Percentiles rank a stretch among this genome's conserved stretches.
These are phyloP conservation scores for Diaporthe citri DNA, from an alignment of 2,329 filamentous ascomycete species.

Conservation along the genomic window DNA sequence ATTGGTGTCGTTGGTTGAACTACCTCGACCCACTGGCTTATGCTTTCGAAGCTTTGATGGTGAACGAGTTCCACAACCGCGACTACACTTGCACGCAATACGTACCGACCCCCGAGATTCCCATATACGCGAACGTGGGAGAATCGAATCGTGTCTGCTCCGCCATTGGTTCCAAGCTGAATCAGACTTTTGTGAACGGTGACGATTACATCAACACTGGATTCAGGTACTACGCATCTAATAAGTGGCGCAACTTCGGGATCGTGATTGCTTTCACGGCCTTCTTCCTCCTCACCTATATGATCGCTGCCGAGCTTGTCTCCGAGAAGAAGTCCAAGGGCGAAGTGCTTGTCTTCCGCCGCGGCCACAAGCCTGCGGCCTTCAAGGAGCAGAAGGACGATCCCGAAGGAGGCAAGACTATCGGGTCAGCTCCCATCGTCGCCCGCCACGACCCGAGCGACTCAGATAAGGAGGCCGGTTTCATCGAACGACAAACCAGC, in stretches of 20 bases:
- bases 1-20: slow-evolving; percentile 87
- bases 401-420: slow-evolving; percentile 62
- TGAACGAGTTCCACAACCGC: slow-evolving; percentile 83
- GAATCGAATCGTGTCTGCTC: slow-evolving; percentile 66
- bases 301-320: slow-evolving; percentile 75
- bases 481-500: slow-evolving; percentile 39
- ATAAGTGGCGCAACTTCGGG: slow-evolving; percentile 80
- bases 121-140: slow-evolving; percentile 53
- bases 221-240: slow-evolving; percentile 67
- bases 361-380: slow-evolving; percentile 71
- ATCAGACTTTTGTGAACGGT: slow-evolving; percentile 65
- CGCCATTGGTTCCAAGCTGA: slow-evolving; percentile 68
- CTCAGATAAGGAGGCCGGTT: slow-evolving; percentile 51
- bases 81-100: slow-evolving; percentile 66
- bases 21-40: slow-evolving; percentile 86
- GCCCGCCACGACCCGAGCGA: slow-evolving; percentile 57
- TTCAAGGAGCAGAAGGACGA: slow-evolving; percentile 74
- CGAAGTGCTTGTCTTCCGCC: slow-evolving; percentile 80
- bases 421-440: slow-evolving; percentile 60
- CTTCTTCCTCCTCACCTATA: slow-evolving; percentile 73
- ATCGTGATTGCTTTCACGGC: slow-evolving; percentile 75
- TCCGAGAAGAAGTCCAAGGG: slow-evolving; percentile 79
- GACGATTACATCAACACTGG: slow-evolving; percentile 66
- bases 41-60: slow-evolving; percentile 83
- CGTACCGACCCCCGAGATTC: slow-evolving; percentile 55